Percentiles rank a stretch among this genome's conserved stretches.
Conservation (phyloP, 768 basidiomycete species). For the Mycena kentingensis region DNA sequence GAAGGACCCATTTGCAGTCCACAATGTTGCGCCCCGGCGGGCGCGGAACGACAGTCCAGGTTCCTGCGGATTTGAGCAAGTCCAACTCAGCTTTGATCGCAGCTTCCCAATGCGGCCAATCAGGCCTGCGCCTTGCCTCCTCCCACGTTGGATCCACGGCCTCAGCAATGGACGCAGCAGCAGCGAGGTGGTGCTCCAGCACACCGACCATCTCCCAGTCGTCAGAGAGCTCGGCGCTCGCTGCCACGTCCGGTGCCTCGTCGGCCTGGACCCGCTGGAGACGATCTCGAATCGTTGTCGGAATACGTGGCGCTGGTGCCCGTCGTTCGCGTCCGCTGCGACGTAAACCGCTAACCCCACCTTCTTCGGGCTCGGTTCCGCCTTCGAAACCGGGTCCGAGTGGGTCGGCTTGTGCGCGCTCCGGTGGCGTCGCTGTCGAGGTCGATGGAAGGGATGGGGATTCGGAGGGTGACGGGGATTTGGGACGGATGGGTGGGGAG, state of each 20-base stretch:
- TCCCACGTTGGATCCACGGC: constrained; percentile 23
- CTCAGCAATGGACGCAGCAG: constrained; percentile 4
- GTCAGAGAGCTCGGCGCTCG: background rate
- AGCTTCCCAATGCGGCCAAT: constrained; percentile 17
- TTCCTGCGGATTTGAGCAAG: constrained; percentile 16
- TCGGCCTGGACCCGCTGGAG: background rate
- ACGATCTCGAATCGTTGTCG: background rate
- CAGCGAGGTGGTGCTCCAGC: constrained; percentile 20
- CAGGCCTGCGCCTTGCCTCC: constrained; percentile 18
- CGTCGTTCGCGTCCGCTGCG: too few relatives aligned
- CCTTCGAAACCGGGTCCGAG: too few relatives aligned
- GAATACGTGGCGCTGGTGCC: background rate
- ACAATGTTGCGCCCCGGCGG: constrained; percentile 30
- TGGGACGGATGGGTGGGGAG: background rate
- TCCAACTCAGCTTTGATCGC: constrained; percentile 11
- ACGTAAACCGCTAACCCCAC: too few relatives aligned
- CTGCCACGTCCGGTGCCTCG: too few relatives aligned
- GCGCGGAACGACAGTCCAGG: constrained; percentile 24
- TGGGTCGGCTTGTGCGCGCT: background rate
- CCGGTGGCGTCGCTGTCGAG: too few relatives aligned
- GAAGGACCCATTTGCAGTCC: too few relatives aligned
- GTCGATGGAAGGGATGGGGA: too few relatives aligned
- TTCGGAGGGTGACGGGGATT: background rate
- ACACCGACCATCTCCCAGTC: background rate
- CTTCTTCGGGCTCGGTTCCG: background rate